Evolutionary conservation across 306 rosid genomes (phyloP).

Genomic region (Abrus pulchellus): DNA sequence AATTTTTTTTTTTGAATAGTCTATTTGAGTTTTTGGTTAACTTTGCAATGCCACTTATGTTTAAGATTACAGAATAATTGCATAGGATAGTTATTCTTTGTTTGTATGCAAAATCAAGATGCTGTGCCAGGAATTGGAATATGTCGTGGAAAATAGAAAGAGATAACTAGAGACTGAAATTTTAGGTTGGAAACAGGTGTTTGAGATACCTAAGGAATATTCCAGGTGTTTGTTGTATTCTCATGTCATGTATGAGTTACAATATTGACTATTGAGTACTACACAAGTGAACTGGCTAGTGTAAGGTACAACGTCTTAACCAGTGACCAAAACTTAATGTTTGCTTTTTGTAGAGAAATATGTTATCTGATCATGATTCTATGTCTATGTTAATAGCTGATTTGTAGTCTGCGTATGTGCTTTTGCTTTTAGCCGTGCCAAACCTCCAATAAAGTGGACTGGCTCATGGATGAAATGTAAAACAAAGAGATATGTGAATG

Average conservation of each 20-base stretch:
- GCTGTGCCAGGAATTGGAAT: not conserved
- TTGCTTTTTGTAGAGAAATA: slow-evolving; percentile 6
- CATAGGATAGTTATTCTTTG: not conserved
- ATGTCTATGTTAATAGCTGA: slow-evolving; percentile 7
- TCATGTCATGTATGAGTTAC: not conserved
- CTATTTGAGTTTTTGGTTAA: not conserved
- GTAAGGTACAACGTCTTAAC: not conserved
- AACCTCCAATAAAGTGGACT: slow-evolving; percentile 7
- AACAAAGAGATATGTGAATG: not conserved
- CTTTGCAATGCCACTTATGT: not conserved
- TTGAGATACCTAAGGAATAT: not conserved
- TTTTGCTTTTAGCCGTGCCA: not conserved
- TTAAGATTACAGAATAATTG: slow-evolving; percentile 2
- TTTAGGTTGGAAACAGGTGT: not conserved
- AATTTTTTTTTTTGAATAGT: not conserved
- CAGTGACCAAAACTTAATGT: not conserved
- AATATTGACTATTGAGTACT: not conserved
- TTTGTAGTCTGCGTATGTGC: not conserved
- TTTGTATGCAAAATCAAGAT: slow-evolving; percentile 3
- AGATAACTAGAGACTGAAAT: not conserved
- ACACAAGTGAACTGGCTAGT: not conserved
- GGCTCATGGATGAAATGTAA: slow-evolving; percentile 11
- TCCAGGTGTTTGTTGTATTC: not conserved
- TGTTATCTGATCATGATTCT: not conserved
- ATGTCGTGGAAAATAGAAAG: not conserved